Conservation (phyloP, 1,284 basidiomycete genomes). For the Malassezia restricta region DNA sequence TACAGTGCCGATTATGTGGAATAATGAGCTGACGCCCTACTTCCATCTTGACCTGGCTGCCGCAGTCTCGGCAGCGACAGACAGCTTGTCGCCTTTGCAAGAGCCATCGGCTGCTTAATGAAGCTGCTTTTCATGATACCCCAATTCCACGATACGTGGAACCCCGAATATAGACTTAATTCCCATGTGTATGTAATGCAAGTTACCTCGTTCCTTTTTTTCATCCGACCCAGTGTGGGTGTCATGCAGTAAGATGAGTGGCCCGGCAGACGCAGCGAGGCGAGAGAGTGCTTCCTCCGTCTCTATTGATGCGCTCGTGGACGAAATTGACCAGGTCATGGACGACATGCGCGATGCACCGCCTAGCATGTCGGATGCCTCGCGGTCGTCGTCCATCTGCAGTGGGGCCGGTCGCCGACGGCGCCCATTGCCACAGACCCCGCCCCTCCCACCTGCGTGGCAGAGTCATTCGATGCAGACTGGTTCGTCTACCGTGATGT, state of each 20-base stretch:
- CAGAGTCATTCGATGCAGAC: no score
- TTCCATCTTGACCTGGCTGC: constrained; percentile 71
- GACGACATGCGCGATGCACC: background rate
- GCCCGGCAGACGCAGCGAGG: no score
- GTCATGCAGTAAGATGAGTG: no score
- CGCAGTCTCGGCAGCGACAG: constrained; percentile 51
- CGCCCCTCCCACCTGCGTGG: background rate
- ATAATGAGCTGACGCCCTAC: constrained; percentile 56
- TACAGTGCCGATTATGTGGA: constrained; percentile 46
- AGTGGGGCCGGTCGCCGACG: background rate
- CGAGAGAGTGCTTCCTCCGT: no score
- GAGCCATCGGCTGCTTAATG: no score
- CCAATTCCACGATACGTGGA: no score
- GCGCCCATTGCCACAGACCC: background rate
- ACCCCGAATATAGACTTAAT: no score
- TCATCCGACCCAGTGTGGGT: no score
- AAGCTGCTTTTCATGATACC: no score
- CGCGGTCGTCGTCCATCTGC: background rate
- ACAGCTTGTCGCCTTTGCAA: background rate
- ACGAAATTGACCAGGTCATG: constrained; percentile 1
- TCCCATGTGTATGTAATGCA: no score
- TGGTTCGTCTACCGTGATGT: no score
- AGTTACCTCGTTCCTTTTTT: no score
- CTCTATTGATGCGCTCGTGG: background rate
- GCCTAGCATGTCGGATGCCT: background rate